Evolutionary conservation across 441 rosid genomes (phyloP).

Genomic region (Euphorbia schlechtendalii): DNA sequence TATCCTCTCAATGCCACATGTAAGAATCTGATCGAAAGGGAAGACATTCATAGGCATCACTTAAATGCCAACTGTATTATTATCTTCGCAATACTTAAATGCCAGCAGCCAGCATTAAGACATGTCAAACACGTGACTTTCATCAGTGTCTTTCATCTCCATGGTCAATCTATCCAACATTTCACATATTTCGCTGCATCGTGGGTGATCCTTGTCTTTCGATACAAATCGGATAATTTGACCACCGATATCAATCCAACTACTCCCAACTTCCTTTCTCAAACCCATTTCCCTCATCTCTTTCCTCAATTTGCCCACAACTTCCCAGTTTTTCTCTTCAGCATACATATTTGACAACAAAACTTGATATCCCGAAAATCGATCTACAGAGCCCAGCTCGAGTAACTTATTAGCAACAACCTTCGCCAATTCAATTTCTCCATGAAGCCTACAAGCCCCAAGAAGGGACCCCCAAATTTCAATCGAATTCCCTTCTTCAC

Average conservation of each 20-base stretch:
- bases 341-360: conserved; percentile 83
- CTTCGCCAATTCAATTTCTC: conserved; percentile 52
- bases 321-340: conserved; percentile 63
- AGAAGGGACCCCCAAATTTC: conserved; percentile 87
- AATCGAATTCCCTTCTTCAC: conserved; percentile 51
- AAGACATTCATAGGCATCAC: no score
- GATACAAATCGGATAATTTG: conserved; percentile 45
- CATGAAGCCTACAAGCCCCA: conserved; percentile 68
- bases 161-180: conserved; percentile 39
- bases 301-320: conserved; percentile 58
- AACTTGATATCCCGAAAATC: conserved; percentile 56
- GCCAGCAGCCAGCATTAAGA: conserved; percentile 1
- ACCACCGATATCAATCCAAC: conserved; percentile 66
- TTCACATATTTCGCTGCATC: conserved; percentile 40
- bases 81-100: no score
- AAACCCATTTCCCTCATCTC: conserved; percentile 64
- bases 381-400: conserved; percentile 35
- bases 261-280: conserved; percentile 64
- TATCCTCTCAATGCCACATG: no score
- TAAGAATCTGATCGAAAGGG: no score
- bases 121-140: conserved; percentile 10
- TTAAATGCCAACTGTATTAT: no score
- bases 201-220: conserved; percentile 56
- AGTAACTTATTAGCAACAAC: conserved; percentile 48
- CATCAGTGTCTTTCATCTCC: conserved; percentile 43